phyloP scores from a whole-genome alignment of 306 rosid genomes.

The Dalbergia oliveri region DNA sequence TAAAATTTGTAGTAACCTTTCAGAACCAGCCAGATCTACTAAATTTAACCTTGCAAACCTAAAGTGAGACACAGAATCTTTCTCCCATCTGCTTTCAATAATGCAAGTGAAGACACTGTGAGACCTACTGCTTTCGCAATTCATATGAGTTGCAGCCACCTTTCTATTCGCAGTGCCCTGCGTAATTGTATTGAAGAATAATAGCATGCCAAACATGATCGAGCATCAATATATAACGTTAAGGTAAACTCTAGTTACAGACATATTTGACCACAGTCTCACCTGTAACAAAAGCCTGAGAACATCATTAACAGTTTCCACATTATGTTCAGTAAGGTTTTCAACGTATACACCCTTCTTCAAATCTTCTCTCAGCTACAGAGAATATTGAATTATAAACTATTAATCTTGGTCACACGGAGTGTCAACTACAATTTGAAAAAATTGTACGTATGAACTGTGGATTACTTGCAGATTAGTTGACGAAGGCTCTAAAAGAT shows the following conservation, averaged over 20 bases:
- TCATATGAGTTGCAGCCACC: constrained; percentile 95
- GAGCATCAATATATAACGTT: constrained; percentile 34
- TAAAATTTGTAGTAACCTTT: constrained; percentile 66
- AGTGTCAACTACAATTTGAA: constrained; percentile 37
- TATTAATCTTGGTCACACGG: no score
- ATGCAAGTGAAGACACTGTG: constrained; percentile 97
- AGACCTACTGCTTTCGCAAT: constrained; percentile 93
- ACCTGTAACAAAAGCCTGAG: constrained; percentile 91
- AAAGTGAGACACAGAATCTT: constrained; percentile 84
- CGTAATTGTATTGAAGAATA: constrained; percentile 46
- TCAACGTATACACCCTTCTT: constrained; percentile 97
- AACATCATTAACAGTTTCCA: constrained; percentile 79
- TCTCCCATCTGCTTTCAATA: constrained; percentile 93
- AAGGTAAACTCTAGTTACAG: constrained; percentile 22
- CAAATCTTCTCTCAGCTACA: constrained; percentile 96
- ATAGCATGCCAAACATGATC: constrained; percentile 37
- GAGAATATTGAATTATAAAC: constrained; percentile 38
- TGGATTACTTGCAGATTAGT: constrained; percentile 84
- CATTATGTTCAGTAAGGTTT: constrained; percentile 80
- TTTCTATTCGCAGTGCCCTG: constrained; percentile 95
- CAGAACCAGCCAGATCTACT: constrained; percentile 98
- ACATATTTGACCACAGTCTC: constrained; percentile 28
- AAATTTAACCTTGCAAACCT: constrained; percentile 95
- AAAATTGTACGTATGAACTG: constrained; percentile 38
- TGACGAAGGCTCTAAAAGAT: constrained; percentile 94